Evolutionary conservation across 441 rosid genomes (phyloP).

Genomic region (Codiaeum variegatum): DNA sequence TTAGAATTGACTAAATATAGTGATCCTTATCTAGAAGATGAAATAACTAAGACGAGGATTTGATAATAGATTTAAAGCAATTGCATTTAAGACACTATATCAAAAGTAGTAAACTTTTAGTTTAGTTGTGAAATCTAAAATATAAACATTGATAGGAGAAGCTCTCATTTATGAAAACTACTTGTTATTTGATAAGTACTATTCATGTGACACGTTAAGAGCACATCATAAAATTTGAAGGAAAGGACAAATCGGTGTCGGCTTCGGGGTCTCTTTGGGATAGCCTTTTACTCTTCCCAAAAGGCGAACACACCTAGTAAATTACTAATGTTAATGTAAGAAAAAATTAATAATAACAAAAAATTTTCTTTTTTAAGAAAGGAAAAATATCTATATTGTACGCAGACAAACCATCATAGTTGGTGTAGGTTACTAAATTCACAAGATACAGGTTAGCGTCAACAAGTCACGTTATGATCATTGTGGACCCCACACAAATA

Average conservation of each 20-base stretch:
- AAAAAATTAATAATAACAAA: too few species aligned
- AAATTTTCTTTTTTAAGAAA: neutral
- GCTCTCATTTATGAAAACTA: too few species aligned
- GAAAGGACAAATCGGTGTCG: constrained; percentile 28
- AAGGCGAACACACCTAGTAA: neutral
- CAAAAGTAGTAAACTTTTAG: too few species aligned
- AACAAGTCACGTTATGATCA: neutral
- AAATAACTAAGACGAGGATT: too few species aligned
- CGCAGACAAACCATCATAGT: neutral
- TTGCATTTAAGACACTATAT: too few species aligned
- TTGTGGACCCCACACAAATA: constrained; percentile 2
- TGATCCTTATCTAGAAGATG: too few species aligned
- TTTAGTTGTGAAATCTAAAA: too few species aligned
- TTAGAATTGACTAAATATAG: too few species aligned
- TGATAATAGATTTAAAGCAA: too few species aligned
- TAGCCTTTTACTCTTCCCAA: neutral
- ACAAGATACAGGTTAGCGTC: neutral
- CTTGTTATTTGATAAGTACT: too few species aligned
- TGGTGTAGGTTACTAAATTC: neutral
- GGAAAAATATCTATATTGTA: neutral
- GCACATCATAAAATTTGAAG: constrained; percentile 15
- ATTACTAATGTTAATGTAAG: neutral
- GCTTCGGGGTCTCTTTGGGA: constrained; percentile 14
- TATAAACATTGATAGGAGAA: too few species aligned
- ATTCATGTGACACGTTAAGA: neutral